A percentile compares a stretch with the other conserved stretches of the same genome.
Evolutionary conservation across 805 yeast species (phyloP).

Genomic region (Metschnikowia henanensis): DNA sequence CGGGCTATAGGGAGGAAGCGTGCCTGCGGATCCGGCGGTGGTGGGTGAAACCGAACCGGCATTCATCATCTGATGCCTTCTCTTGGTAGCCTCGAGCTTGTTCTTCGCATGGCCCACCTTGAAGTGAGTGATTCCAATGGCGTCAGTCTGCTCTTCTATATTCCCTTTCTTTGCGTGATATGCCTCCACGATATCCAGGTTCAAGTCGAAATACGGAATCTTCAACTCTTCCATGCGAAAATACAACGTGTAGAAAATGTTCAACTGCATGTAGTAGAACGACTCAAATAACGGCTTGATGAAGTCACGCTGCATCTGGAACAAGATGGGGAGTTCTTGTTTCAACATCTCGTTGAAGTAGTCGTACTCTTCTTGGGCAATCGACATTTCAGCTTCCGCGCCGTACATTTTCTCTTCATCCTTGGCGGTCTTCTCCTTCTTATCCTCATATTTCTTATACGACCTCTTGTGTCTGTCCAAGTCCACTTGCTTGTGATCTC

Average conservation of each 20-base stretch:
- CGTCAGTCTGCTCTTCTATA: conserved; percentile 86
- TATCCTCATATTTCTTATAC: conserved; percentile 70
- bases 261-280: conserved; percentile 96
- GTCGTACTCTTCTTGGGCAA: conserved; percentile 94
- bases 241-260: conserved; percentile 91
- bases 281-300: conserved; percentile 93
- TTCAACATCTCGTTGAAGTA: conserved; percentile 95
- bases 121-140: conserved; percentile 88
- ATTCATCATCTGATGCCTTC: conserved; percentile 58
- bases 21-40: conserved; percentile 23
- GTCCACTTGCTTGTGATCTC: conserved; percentile 94
- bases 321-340: conserved; percentile 83
- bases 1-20: conserved; percentile 40
- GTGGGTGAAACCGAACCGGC: conserved; percentile 26
- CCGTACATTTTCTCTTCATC: conserved; percentile 90
- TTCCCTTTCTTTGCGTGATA: conserved; percentile 83
- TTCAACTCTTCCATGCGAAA: conserved; percentile 93
- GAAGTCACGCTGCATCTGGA: conserved; percentile 86
- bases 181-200: conserved; percentile 79
- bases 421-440: conserved; percentile 80
- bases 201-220: conserved; percentile 91
- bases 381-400: conserved; percentile 84
- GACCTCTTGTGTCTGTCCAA: conserved; percentile 80
- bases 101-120: conserved; percentile 84
- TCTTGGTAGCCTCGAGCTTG: conserved; percentile 80